phyloP scores from a whole-genome alignment of 257 asterid genomes.

The Gentiana macrophylla region DNA sequence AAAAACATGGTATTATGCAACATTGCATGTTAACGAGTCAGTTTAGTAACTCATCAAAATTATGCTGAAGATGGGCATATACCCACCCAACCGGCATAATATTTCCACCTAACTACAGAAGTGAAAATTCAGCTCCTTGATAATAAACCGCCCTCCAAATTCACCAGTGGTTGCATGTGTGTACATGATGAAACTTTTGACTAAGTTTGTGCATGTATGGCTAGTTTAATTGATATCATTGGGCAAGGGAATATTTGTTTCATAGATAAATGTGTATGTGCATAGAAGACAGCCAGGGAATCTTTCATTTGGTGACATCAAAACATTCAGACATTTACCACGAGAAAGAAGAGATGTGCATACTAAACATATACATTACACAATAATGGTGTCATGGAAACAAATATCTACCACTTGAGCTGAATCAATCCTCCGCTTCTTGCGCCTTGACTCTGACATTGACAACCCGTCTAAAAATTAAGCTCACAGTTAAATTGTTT shows the following conservation, averaged over 20 bases:
- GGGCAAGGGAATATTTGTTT: not conserved
- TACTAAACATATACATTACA: not conserved
- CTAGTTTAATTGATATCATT: too few relatives aligned
- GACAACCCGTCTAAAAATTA: slow-evolving; percentile 6
- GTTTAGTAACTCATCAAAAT: not conserved
- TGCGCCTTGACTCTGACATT: slow-evolving; percentile 47
- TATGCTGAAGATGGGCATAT: too few relatives aligned
- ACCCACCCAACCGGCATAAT: not conserved
- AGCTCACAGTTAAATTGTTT: not conserved
- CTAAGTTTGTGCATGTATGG: too few relatives aligned
- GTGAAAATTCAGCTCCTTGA: not conserved
- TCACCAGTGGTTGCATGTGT: not conserved
- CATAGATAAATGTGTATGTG: not conserved
- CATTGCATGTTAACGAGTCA: not conserved
- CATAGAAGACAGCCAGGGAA: too few relatives aligned
- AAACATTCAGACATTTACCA: too few relatives aligned
- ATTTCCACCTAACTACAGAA: not conserved
- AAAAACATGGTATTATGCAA: not conserved
- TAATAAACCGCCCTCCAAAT: not conserved
- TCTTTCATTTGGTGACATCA: too few relatives aligned
- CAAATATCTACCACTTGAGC: slow-evolving; percentile 34
- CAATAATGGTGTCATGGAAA: not conserved
- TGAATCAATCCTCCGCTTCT: slow-evolving; percentile 41
- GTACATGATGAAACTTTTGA: too few relatives aligned
- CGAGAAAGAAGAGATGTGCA: not conserved